Evolutionary conservation across 2,329 filamentous ascomycete species (phyloP), one percentile per base, ranked within the genome.

Genomic region (Fusarium sp.): DNA sequence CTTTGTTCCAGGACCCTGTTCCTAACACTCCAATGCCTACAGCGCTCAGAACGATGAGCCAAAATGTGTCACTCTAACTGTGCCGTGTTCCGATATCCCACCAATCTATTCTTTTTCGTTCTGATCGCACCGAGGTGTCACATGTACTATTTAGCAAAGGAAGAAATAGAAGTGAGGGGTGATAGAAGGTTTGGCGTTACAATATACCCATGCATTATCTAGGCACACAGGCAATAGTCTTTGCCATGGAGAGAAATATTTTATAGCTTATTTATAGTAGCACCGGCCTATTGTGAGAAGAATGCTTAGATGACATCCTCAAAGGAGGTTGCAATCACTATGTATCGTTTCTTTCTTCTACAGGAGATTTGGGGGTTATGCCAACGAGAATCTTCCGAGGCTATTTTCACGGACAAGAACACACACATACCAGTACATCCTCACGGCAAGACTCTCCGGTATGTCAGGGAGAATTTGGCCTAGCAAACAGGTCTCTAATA

Each of bases 101-200:
- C 47, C 47, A 36, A 47, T 41, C 13, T 17, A 28, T 48, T 48
- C 56, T 26, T 44, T 55, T 28, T 56, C 18, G 49, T 35, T 41
- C 59, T 31, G 38, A 31, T 44, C 47, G 31, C 28, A n/a, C 66
- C 66, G 65, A 64, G 65, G 65, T 45, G 42, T 64, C 66, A 69
- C 66, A 56, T 69, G 65, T 26, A 39, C 33, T 12, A 35, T 44
- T n/a, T 26, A n/a, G 22, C 15, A 42, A 39, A 42, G 22, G 24
- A 55, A 55, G 26, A 55, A 42, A 31, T n/a, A 41, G 36, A 41
- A 17, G 20, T 41, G 26, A 55, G 20, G 35, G 22, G 36, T 10
- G 51, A 39, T 31, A 42, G 24, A 39, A 55, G 20, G 51, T 55
- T 55, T n/a, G 35, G 20, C 35, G 17, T 55, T 39, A 20, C 15